Conservation (phyloP, 257 asterid genomes). For the Petunia secreta region DNA sequence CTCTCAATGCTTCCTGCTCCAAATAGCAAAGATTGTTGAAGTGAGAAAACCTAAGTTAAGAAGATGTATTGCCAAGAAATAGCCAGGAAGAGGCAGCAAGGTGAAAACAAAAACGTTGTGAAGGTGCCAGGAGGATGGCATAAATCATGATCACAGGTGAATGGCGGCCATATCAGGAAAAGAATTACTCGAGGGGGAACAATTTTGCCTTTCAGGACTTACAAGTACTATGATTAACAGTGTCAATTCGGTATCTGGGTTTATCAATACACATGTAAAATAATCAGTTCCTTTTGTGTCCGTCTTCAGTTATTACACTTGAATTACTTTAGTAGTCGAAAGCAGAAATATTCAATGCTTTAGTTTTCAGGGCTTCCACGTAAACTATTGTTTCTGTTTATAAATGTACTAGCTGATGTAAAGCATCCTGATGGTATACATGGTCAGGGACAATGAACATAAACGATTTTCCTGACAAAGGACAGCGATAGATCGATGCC, state of each 20-base stretch:
- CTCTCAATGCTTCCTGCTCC: slow-evolving; percentile 56
- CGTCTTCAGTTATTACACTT: not conserved
- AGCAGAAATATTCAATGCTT: not conserved
- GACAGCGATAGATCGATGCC: too few relatives aligned
- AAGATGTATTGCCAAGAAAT: not conserved
- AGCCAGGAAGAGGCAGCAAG: not conserved
- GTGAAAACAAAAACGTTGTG: not conserved
- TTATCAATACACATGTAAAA: not conserved
- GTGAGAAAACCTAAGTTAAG: not conserved
- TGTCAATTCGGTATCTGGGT: not conserved
- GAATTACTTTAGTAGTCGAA: not conserved
- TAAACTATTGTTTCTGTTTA: too few relatives aligned
- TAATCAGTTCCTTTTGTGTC: not conserved
- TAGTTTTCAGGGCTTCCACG: too few relatives aligned
- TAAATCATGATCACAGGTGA: not conserved
- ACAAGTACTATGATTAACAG: not conserved
- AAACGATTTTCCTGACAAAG: too few relatives aligned
- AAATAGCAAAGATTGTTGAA: slow-evolving; percentile 2
- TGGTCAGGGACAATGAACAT: too few relatives aligned
- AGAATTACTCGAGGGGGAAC: not conserved
- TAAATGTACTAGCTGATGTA: too few relatives aligned
- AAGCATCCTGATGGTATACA: too few relatives aligned
- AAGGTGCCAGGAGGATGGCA: not conserved
- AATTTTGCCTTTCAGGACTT: not conserved
- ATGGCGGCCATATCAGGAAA: not conserved